Percentiles rank a stretch among this genome's conserved stretches.
Evolutionary conservation across 1,139 yeast genomes (phyloP).

Genomic region (Suhomyces maxii): DNA sequence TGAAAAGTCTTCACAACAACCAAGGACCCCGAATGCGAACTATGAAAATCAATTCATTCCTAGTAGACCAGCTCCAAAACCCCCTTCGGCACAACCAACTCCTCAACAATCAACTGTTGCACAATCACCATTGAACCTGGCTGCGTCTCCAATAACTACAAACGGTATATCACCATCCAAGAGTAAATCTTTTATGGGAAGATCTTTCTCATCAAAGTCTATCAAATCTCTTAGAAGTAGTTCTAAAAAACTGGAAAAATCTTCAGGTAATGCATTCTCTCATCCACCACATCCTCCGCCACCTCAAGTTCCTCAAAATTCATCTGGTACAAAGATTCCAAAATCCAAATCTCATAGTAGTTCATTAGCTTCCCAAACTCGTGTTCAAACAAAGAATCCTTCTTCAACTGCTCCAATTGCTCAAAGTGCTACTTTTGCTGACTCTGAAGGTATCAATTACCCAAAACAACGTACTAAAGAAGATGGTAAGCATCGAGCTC

Average conservation of each 20-base stretch:
- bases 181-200: constrained; percentile 26
- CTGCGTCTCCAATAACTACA: constrained; percentile 10
- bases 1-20: constrained; percentile 11
- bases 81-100: constrained; percentile 30
- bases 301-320: constrained; percentile 17
- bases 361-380: constrained; percentile 33
- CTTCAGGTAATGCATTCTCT: constrained; percentile 19
- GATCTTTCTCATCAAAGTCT: constrained; percentile 44
- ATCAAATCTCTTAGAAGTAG: constrained; percentile 34
- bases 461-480: constrained; percentile 25
- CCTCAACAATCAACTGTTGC: constrained; percentile 7
- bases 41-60: constrained; percentile 56
- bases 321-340: constrained; percentile 29
- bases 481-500: constrained; percentile 37
- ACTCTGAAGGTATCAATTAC: constrained; percentile 15
- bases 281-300: constrained; percentile 14
- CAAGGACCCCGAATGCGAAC: constrained; percentile 24
- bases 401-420: constrained; percentile 45
- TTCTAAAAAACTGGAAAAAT: constrained; percentile 20
- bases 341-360: constrained; percentile 47
- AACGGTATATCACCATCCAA: constrained; percentile 15
- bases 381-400: constrained; percentile 23
- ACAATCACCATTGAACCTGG: constrained; percentile 7
- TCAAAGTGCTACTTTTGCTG: constrained; percentile 31
- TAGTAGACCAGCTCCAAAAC: constrained; percentile 68